phyloP scores from a whole-genome alignment of 768 basidiomycete genomes.

The Myochromella boudieri region DNA sequence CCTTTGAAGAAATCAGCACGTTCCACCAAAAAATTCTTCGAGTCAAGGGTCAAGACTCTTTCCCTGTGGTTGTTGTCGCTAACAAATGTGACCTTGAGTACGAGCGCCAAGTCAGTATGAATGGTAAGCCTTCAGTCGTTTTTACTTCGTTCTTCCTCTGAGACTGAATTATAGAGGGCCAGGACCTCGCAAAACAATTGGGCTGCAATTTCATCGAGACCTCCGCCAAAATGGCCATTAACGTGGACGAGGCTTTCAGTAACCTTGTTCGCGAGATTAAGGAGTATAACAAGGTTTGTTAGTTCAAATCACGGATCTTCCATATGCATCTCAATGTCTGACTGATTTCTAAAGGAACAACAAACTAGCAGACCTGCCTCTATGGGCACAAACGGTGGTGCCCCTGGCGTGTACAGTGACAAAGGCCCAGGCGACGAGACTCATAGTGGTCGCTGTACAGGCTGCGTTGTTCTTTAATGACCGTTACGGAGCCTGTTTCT shows the following conservation, averaged over 20 bases:
- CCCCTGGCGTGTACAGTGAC: constrained; percentile 50
- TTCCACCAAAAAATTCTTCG: constrained; percentile 97
- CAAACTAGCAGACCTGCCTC: constrained; percentile 72
- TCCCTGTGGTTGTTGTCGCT: constrained; percentile 94
- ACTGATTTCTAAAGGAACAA: constrained; percentile 56
- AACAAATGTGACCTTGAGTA: constrained; percentile 97
- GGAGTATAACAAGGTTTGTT: constrained; percentile 83
- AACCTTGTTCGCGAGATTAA: constrained; percentile 92
- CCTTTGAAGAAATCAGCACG: constrained; percentile 94
- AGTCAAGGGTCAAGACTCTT: constrained; percentile 94
- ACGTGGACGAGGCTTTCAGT: constrained; percentile 94
- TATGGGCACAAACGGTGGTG: constrained; percentile 38
- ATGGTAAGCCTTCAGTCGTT: constrained; percentile 50
- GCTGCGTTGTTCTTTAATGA: constrained; percentile 61
- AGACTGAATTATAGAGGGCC: constrained; percentile 70
- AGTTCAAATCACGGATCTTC: too few species aligned
- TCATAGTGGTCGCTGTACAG: constrained; percentile 60
- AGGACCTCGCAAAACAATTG: constrained; percentile 93
- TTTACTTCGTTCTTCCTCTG: background rate
- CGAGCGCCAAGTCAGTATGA: constrained; percentile 94
- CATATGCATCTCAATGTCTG: background rate
- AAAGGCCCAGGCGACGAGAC: constrained; percentile 53
- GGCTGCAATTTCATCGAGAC: constrained; percentile 95
- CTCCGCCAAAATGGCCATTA: constrained; percentile 94
- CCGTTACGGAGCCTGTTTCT: constrained; percentile 13